A percentile compares a stretch with the other conserved stretches of the same genome.
These are phyloP conservation scores for Thraustochytrium sp. DNA, from an alignment of 352 stramenopile species.

Conservation along the genomic window DNA sequence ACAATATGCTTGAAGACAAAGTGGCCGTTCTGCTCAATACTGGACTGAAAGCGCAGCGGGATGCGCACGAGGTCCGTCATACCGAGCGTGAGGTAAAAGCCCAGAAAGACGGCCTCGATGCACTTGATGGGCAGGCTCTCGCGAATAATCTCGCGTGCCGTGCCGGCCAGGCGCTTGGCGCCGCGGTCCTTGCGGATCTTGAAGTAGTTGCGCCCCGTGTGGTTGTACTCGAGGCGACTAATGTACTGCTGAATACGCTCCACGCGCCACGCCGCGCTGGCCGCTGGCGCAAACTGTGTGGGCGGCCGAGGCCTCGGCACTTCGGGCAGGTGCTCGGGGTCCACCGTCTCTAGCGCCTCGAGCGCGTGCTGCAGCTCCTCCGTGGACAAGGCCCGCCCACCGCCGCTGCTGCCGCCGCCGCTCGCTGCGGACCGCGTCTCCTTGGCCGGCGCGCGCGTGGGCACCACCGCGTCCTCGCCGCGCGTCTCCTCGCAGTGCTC, in stretches of 20 bases:
- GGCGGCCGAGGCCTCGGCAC: neutral
- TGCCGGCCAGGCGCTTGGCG: slow-evolving; percentile 74
- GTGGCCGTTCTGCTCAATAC: slow-evolving; percentile 51
- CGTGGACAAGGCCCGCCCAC: too few species aligned
- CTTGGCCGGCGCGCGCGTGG: neutral
- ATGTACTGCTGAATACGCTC: slow-evolving; percentile 35
- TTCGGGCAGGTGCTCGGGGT: neutral
- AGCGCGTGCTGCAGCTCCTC: neutral
- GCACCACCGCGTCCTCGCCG: too few species aligned
- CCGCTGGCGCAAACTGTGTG: neutral
- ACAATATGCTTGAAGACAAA: slow-evolving; percentile 71
- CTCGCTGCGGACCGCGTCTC: neutral
- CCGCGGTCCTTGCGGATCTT: slow-evolving; percentile 75
- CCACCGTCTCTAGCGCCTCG: neutral
- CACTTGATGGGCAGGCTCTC: slow-evolving; percentile 76
- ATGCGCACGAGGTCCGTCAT: slow-evolving; percentile 66
- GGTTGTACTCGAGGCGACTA: slow-evolving; percentile 61
- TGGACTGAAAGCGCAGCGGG: slow-evolving; percentile 73
- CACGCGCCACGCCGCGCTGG: neutral
- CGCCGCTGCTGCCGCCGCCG: neutral
- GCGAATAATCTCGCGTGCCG: slow-evolving; percentile 71
- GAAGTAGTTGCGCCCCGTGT: slow-evolving; percentile 74
- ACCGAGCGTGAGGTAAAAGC: slow-evolving; percentile 66
- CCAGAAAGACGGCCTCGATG: slow-evolving; percentile 75
- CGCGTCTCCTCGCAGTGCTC: too few species aligned